Evolutionary conservation across 768 basidiomycete genomes (phyloP).

Genomic region (Amanita fuliginea): DNA sequence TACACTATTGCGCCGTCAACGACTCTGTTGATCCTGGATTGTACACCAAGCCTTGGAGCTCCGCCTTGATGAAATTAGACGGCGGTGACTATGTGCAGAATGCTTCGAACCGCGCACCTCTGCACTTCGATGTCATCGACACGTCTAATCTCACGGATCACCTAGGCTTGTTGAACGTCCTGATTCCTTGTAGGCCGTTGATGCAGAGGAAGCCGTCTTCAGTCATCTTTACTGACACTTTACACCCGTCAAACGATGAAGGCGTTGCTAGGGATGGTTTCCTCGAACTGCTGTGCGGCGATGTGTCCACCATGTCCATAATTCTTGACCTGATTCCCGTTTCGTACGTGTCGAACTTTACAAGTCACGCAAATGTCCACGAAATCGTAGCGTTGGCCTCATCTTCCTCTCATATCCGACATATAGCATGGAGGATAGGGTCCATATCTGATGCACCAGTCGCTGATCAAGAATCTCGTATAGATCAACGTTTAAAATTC

Average conservation of each 20-base stretch:
- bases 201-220: constrained; percentile 19
- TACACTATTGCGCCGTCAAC: constrained; percentile 14
- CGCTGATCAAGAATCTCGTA: not conserved
- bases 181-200: constrained; percentile 26
- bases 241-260: constrained; percentile 16
- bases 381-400: constrained; percentile 16
- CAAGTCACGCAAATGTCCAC: constrained; percentile 27
- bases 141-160: constrained; percentile 40
- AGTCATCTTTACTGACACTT: constrained; percentile 30
- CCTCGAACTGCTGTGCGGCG: constrained; percentile 19
- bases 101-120: constrained; percentile 17
- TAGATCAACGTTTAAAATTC: constrained; percentile 5
- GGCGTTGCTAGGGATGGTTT: constrained; percentile 21
- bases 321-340: constrained; percentile 31
- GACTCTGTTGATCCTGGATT: constrained; percentile 16
- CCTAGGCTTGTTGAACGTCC: constrained; percentile 34
- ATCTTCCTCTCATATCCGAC: not conserved
- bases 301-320: constrained; percentile 28
- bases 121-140: constrained; percentile 33
- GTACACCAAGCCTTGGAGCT: constrained; percentile 25
- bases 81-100: constrained; percentile 17
- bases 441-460: not conserved
- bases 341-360: constrained; percentile 29
- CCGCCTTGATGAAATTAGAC: constrained; percentile 19
- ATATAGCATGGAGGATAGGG: constrained; percentile 25